Evolutionary conservation across 805 yeast species (phyloP), one percentile per base, ranked within the genome.

Genomic region (Saturnispora dispora): DNA sequence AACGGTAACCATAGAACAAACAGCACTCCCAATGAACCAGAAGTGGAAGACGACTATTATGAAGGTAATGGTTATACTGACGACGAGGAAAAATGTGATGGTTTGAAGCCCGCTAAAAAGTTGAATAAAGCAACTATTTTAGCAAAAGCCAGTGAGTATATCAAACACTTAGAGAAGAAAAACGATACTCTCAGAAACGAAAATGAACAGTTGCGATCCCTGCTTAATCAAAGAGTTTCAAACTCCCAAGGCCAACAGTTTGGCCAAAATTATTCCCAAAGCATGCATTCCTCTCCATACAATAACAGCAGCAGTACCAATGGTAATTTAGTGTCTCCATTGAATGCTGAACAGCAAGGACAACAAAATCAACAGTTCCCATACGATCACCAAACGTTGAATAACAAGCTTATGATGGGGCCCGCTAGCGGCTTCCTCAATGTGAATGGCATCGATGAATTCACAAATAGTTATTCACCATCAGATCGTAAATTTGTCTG

Each of bases 91-190:
- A 77, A 80, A 55, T 68, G 85, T 59, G 91, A 85, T 63, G 91
- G 91, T 2, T 71, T 85, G 52, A 77, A 79, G 46, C 90, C 91
- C 0, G 91, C 95, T 4, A 75, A 78, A 55, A 85, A 85, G 58
- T 70, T 85, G 55, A 85, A 85, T 65, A 85, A 85, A 62, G 93
- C 91, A 2, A 80, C 86, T 15, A 84, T 85, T 46, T 69, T 85
- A 53, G 72, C 85, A 27, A 85, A 85, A 60, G 87, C 91, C 1
- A 80, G 85, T 3, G 93, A 85, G 63, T 85, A 85, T 60, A 85
- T 85, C 56, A 78, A 76, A 57, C 90, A 85, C 64, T 71, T 85
- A 63, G 89, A 85, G 57, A 64, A 66, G 55, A 83, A 82, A 59
- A 82, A 82, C 58, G 77, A 73, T 2, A 47, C 63, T 1, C 71